Evolutionary conservation across 129 eudicot species (phyloP).

Genomic region (Escallonia rubra): DNA sequence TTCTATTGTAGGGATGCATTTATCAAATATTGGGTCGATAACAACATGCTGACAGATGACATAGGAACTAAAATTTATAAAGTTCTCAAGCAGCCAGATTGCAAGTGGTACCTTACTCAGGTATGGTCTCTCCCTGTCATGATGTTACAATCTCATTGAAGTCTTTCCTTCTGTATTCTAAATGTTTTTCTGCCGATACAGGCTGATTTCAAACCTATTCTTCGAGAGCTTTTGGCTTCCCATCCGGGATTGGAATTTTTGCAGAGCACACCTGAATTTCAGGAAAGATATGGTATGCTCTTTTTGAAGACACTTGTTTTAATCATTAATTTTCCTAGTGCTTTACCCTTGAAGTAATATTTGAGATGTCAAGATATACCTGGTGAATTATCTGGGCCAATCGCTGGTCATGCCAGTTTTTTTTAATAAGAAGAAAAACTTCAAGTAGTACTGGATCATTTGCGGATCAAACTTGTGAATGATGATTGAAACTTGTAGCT

Average conservation of each 20-base stretch:
- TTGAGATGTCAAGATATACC: too few species aligned
- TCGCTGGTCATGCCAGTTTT: too few species aligned
- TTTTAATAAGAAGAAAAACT: too few species aligned
- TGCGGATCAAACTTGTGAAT: too few species aligned
- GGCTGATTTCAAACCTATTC: conserved; percentile 67
- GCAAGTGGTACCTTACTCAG: conserved; percentile 55
- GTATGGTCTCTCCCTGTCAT: conserved; percentile 4
- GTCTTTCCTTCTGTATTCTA: background rate
- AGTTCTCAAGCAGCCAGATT: conserved; percentile 55
- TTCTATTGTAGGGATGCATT: conserved; percentile 48
- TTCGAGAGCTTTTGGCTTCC: conserved; percentile 59
- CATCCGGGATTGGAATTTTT: conserved; percentile 71
- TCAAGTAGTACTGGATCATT: too few species aligned
- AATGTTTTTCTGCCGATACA: conserved; percentile 15
- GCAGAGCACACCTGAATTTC: conserved; percentile 66
- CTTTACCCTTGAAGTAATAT: too few species aligned
- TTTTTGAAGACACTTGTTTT: background rate
- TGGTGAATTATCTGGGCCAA: too few species aligned
- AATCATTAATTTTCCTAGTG: too few species aligned
- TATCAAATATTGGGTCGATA: conserved; percentile 58
- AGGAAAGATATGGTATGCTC: conserved; percentile 61
- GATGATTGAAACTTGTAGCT: too few species aligned
- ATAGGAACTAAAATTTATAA: conserved; percentile 45
- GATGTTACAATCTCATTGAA: background rate
- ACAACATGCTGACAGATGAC: conserved; percentile 61